Conservation (phyloP, 1,139 yeast species). For the Diutina mesorugosa region DNA sequence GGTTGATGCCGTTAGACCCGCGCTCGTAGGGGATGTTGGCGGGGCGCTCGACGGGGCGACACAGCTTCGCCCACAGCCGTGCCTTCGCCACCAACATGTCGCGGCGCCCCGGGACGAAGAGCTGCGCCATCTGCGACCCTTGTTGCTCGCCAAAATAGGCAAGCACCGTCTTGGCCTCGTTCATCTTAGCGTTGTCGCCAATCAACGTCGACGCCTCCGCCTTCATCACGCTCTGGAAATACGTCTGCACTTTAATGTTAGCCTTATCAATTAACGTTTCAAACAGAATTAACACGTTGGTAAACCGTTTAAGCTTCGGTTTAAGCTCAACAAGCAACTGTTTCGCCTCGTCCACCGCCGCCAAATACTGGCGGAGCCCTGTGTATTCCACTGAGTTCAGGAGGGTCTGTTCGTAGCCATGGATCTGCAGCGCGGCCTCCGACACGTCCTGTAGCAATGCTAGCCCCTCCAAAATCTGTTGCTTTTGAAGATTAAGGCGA, state of each 20-base stretch:
- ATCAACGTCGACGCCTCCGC: constrained; percentile 11
- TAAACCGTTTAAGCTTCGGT: constrained; percentile 27
- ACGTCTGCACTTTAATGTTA: constrained; percentile 27
- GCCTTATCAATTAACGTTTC: constrained; percentile 32
- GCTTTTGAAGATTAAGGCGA: constrained; percentile 39
- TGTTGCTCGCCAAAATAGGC: constrained; percentile 24
- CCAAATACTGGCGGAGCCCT: constrained; percentile 26
- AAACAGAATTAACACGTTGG: constrained; percentile 35
- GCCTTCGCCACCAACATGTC: constrained; percentile 29
- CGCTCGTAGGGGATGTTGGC: constrained; percentile 40
- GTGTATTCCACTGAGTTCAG: constrained; percentile 23
- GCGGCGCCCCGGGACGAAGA: constrained; percentile 10
- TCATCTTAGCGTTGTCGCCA: not conserved
- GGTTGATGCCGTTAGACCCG: constrained; percentile 15
- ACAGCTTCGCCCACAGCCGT: constrained; percentile 13
- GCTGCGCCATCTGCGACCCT: constrained; percentile 6
- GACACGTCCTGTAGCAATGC: constrained; percentile 50
- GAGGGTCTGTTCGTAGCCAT: constrained; percentile 35
- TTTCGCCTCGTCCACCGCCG: constrained; percentile 22
- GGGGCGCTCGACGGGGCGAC: constrained; percentile 26
- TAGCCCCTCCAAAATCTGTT: constrained; percentile 50
- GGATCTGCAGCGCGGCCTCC: constrained; percentile 48
- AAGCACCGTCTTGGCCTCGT: constrained; percentile 7
- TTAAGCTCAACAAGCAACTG: constrained; percentile 23
- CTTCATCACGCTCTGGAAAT: constrained; percentile 14